Conservation (phyloP, 2,329 filamentous ascomycete species). For the Trichoderma polysporum region DNA sequence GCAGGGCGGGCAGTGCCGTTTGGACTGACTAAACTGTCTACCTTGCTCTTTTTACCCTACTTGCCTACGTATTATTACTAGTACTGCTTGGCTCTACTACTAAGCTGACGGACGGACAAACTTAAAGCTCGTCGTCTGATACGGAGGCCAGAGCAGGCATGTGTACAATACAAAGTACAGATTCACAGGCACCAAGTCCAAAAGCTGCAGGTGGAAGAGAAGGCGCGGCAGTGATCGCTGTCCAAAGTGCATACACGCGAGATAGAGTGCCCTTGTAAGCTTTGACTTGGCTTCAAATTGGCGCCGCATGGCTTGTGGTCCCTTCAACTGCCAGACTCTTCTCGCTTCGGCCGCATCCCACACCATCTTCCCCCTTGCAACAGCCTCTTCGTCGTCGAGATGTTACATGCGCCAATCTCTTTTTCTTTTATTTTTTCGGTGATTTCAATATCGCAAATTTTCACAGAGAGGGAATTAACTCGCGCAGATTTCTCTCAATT, state of each 20-base stretch:
- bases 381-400: background rate
- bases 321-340: background rate
- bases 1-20: background rate
- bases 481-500: background rate
- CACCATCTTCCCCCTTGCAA: background rate
- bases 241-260: background rate
- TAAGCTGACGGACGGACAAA: background rate
- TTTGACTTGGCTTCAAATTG: background rate
- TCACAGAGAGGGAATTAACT: background rate
- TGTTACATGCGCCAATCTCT: background rate
- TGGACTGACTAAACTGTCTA: background rate
- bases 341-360: background rate
- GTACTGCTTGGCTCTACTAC: background rate
- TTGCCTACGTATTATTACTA: background rate
- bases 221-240: constrained; percentile 4
- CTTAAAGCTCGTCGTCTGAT: background rate
- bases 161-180: background rate
- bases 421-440: background rate
- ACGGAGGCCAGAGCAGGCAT: background rate
- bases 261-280: constrained; percentile 10
- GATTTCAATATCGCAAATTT: background rate
- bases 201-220: background rate
- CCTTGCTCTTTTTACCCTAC: background rate
- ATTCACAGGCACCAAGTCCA: background rate
- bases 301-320: background rate